Evolutionary conservation across 768 basidiomycete genomes (phyloP).

Genomic region (Strobilomyces confusus): DNA sequence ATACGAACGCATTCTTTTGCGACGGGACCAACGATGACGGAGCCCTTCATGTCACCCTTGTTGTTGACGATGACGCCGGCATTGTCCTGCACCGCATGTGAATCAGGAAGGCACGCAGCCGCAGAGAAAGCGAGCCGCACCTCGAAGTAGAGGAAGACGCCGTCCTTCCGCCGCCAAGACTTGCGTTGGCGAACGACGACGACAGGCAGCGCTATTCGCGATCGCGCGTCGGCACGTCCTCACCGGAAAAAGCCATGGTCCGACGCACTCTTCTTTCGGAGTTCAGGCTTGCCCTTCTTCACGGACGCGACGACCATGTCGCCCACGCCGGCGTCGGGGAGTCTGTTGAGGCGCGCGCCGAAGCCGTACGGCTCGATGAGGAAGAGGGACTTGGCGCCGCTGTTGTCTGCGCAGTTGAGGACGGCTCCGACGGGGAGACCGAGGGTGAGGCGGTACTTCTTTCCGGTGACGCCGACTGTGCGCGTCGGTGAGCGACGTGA

Average conservation of each 20-base stretch:
- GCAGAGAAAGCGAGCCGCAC: constrained; percentile 28
- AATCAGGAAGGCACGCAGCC: not conserved
- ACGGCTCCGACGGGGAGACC: constrained; percentile 94
- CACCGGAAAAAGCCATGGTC: not conserved
- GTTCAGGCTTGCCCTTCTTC: constrained; percentile 99
- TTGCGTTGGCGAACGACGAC: constrained; percentile 98
- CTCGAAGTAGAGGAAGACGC: constrained; percentile 99
- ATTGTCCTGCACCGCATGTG: constrained; percentile 57
- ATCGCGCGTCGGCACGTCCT: constrained; percentile 5
- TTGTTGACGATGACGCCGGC: constrained; percentile 97
- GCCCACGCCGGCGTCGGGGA: constrained; percentile 93
- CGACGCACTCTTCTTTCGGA: constrained; percentile 99
- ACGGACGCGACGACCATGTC: constrained; percentile 97
- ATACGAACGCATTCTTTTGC: constrained; percentile 97
- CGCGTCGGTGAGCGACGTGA: not conserved
- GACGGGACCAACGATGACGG: constrained; percentile 92
- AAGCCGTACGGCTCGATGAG: constrained; percentile 94
- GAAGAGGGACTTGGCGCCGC: constrained; percentile 93
- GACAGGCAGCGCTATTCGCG: constrained; percentile 83
- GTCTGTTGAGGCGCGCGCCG: constrained; percentile 94
- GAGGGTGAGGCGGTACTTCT: constrained; percentile 93
- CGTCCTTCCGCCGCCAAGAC: constrained; percentile 96
- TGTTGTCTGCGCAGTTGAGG: constrained; percentile 98
- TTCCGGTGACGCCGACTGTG: constrained; percentile 69
- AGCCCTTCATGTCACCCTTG: constrained; percentile 99